Evolutionary conservation across 805 yeast genomes (phyloP), one percentile per base, ranked within the genome.

Genomic region (Starmerella vitae): DNA sequence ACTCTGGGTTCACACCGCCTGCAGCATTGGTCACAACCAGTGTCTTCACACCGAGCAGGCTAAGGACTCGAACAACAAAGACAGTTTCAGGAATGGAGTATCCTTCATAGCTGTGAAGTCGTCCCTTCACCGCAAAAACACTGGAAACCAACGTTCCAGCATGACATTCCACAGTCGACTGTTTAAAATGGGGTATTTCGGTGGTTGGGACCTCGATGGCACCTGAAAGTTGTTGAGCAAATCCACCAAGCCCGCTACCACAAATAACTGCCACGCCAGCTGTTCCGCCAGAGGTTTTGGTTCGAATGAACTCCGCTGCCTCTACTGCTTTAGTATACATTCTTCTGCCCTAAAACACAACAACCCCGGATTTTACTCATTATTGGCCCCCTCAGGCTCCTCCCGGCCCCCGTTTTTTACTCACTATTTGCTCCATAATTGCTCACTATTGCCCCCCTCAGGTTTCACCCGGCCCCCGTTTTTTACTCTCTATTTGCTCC

Each of bases 11-110:
- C 33, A 80, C 59, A 1, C 95, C 96, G 33, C 97, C 98, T 2
- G 95, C 93, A 1, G 98, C 98, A 60, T 88, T 88, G n/a, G 97
- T 88, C 8, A 78, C 93, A 19, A 88, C 64, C 31, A 88, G 64
- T 3, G 67, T 65, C 33, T 66, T 59, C 21, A 77, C 74, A 0
- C 78, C 83, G 51, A 86, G 60, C 30, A 63, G 56, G 36, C 73
- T 66, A 38, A 93, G 74, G 19, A 80, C 76, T 42, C 98, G 70
- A 14, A 88, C 66, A 0, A 96, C 95, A 57, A 84, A 80, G 0
- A 84, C 83, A 1, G 94, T 78, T 38, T 79, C 81, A 43, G 71
- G 72, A 48, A 85, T 72, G n/a, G 72, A 66, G 60, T 84, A 78
- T 1, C 98, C 98, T 59, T 88, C 98, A 55, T 88, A 88, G 48